A percentile compares a stretch with the other conserved stretches of the same genome.
Evolutionary conservation across 345 rosid species (phyloP).

Genomic region (Draba incana): DNA sequence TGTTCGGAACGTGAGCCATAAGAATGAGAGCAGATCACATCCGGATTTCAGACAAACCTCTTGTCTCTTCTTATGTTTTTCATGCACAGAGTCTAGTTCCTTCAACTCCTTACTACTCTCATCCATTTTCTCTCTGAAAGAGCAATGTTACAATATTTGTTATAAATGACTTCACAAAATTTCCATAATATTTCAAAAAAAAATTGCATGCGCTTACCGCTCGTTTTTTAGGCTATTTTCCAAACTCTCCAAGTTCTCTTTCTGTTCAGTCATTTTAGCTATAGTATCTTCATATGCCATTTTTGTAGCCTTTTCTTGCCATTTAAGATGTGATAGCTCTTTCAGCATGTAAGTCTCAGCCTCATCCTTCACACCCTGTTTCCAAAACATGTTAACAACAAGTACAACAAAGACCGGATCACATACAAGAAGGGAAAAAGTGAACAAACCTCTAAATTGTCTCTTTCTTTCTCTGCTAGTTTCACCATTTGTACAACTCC

Average conservation of each 20-base stretch:
- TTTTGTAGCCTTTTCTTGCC: conserved; percentile 93
- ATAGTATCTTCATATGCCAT: conserved; percentile 75
- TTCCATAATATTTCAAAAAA: conserved; percentile 15
- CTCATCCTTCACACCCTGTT: conserved; percentile 87
- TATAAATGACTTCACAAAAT: conserved; percentile 2
- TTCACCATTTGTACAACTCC: conserved; percentile 99
- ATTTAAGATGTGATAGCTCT: conserved; percentile 80
- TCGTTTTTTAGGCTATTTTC: conserved; percentile 74
- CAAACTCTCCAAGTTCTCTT: conserved; percentile 54
- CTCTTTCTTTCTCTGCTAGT: conserved; percentile 95
- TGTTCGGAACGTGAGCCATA: conserved; percentile 10
- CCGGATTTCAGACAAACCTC: conserved; percentile 61
- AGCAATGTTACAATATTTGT: conserved; percentile 22
- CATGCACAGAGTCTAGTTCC: conserved; percentile 79
- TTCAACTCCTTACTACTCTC: conserved; percentile 62
- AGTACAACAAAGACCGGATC: conserved; percentile 10
- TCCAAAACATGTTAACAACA: conserved; percentile 35
- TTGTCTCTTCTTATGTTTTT: conserved; percentile 67
- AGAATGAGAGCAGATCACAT: conserved; percentile 21
- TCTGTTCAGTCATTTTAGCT: conserved; percentile 60
- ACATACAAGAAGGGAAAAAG: conserved; percentile 21
- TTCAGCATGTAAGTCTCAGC: conserved; percentile 95
- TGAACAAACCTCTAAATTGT: conserved; percentile 81
- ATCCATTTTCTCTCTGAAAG: conserved; percentile 73
- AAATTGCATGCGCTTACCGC: conserved; percentile 49